Conservation (phyloP, 2,329 filamentous ascomycete genomes). For the Blastomyces silverae region DNA sequence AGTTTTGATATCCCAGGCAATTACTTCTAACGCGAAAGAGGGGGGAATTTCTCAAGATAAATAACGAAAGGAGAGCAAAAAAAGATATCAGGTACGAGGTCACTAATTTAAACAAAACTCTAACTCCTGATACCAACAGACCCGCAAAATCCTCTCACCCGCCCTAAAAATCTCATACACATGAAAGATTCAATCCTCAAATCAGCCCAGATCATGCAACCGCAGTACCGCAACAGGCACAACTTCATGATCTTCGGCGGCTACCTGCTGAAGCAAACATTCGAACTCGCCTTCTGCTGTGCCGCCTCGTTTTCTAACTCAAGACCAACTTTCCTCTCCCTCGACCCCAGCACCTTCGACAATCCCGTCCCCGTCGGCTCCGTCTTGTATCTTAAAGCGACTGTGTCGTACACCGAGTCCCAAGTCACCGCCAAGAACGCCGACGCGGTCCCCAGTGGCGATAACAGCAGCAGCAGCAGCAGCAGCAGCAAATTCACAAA, state of each 20-base stretch:
- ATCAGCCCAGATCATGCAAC: conserved; percentile 68
- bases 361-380: conserved; percentile 69
- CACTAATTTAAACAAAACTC: neutral
- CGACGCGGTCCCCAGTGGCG: conserved; percentile 27
- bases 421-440: conserved; percentile 25
- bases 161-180: conserved; percentile 53
- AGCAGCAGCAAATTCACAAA: conserved; percentile 48
- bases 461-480: conserved; percentile 31
- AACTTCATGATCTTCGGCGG: conserved; percentile 76
- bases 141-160: conserved; percentile 48
- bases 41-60: neutral
- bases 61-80: conserved; percentile 1
- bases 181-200: conserved; percentile 59
- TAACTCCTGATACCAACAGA: conserved; percentile 33
- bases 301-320: conserved; percentile 64
- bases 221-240: conserved; percentile 62
- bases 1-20: conserved; percentile 17
- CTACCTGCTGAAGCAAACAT: conserved; percentile 66
- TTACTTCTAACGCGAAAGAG: neutral
- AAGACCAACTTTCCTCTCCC: conserved; percentile 62
- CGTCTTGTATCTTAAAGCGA: conserved; percentile 66
- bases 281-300: conserved; percentile 69
- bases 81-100: neutral
- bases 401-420: conserved; percentile 64
- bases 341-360: conserved; percentile 67